Evolutionary conservation across 306 rosid genomes (phyloP), one percentile per base, ranked within the genome.

Genomic region (Geum urbanum): DNA sequence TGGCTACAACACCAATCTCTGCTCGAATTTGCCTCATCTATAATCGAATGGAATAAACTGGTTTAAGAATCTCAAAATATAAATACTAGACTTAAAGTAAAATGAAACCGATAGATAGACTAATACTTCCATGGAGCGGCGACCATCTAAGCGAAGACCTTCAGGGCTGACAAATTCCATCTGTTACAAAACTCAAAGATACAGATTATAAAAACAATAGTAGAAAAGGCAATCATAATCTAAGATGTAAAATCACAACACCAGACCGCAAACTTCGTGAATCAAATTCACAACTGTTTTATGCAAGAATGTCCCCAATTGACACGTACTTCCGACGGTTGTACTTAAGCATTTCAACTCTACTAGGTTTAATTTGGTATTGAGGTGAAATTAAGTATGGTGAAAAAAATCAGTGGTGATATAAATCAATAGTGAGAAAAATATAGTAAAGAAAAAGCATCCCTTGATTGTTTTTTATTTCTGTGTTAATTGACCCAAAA

Each of bases 11-110:
- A 61, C 96, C 96, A 66, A 90, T 86, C 81, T 92, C 92, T 15
- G 92, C 96, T 76, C 91, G 88, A 71, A 92, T 87, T 81, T 92
- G 95, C 56, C 98, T 89, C 98, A 89, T 84, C 98, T 91, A 63
- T 61, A 13, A 75, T 67, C 40, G 37, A 32, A 59, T 27, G 62
- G 51, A 18, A 7, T 32, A 58, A 54, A 13, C 2, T 15, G 41
- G 19, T 5, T 5, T 7, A n/a, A 5, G 22, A 18, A 40, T 9
- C 11, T n/a, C 13, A 56, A 10, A 55, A 18, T 44, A 14, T 3
- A 35, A 43, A n/a, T n/a, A n/a, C n/a, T n/a, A n/a, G n/a, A n/a
- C n/a, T n/a, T n/a, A n/a, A 24, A 32, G 37, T 32, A n/a, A 16
- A 5, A 39, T 14, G 47, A 20, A 72, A 45, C 24, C 47, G 18